Evolutionary conservation across 192 early-diverging fungal genomes (phyloP), one percentile per base, ranked within the genome.

Genomic region (Rhizoclosmatium globosum): DNA sequence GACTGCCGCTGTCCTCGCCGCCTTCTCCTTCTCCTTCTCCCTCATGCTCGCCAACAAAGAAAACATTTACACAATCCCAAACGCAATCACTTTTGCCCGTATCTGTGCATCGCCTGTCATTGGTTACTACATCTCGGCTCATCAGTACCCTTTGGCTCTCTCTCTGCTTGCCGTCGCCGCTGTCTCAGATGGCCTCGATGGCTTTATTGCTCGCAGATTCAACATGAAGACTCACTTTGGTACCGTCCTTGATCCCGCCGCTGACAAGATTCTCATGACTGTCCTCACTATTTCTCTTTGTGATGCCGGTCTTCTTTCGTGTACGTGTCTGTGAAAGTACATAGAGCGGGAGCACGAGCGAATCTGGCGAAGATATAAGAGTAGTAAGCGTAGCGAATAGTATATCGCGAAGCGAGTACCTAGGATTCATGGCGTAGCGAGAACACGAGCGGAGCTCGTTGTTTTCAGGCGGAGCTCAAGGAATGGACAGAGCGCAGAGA

Each of bases 201-300:
- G 96, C 42, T 96, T 85, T 71, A 94, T 99, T 80, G 96, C 96
- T 11, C 88, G 97, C 38, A 82, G 87, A 58, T 97, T 90, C 82
- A 94, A 95, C 50, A 91, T 95, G 92, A 89, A 90, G 79, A 95
- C 95, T 23, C 88, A 94, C 59, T 85, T 96, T 45, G 96, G 96
- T 11, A 94, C 93, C 3, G 94, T 95, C 39, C 88, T 97, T 47
- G 96, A 99, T 82, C 97, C 97, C 3, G 92, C 92, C 9, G 96
- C 96, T 19, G 97, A 99, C 84, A 99, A 97, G 81, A 88, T 92
- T 2, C 80, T 97, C 19, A 97, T 97, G 95, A 97, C 96, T 0
- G 90, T 93, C 19, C 74, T 99, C 72, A 94, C 94, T 15, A 82
- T 97, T 17, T 91, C 94, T 15, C 81, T 98, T 47, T 89, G 88